phyloP scores from a whole-genome alignment of 441 rosid genomes.

The Melastoma candidum region DNA sequence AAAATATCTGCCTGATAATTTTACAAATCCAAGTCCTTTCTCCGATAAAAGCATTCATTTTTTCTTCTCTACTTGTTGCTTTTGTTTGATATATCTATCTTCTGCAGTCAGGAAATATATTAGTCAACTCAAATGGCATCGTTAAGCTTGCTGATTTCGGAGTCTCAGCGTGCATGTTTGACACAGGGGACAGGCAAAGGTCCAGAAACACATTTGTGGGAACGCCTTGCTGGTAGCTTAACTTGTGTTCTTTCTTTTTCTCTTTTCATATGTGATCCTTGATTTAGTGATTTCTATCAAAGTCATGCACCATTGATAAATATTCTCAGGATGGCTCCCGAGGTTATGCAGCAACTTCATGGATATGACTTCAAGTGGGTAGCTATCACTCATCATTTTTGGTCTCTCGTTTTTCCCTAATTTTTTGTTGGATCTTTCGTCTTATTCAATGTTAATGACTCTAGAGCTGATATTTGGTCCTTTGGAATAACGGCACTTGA shows the following conservation, averaged over 20 bases:
- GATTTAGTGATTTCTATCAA: neutral
- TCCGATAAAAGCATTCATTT: conserved; percentile 1
- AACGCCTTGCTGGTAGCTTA: conserved; percentile 94
- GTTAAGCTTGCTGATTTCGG: conserved; percentile 97
- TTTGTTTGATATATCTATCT: conserved; percentile 13
- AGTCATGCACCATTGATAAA: conserved; percentile 7
- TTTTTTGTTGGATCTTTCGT: conserved; percentile 6
- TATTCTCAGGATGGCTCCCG: conserved; percentile 94
- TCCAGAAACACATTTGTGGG: conserved; percentile 96
- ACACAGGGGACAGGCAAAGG: conserved; percentile 92
- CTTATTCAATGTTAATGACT: too few relatives aligned
- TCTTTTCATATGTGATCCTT: neutral
- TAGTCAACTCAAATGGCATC: conserved; percentile 64
- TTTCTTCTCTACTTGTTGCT: conserved; percentile 11
- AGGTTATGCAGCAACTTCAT: conserved; percentile 97
- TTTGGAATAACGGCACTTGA: conserved; percentile 95
- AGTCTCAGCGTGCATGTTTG: conserved; percentile 97
- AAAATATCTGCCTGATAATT: neutral
- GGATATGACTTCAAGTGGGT: conserved; percentile 99
- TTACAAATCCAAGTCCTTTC: neutral
- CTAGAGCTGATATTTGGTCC: conserved; percentile 93
- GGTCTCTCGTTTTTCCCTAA: neutral
- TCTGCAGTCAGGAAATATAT: conserved; percentile 87
- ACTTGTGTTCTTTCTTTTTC: neutral
- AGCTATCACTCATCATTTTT: conserved; percentile 7